phyloP scores from a whole-genome alignment of 768 basidiomycete species.

The Lactarius indigo region DNA sequence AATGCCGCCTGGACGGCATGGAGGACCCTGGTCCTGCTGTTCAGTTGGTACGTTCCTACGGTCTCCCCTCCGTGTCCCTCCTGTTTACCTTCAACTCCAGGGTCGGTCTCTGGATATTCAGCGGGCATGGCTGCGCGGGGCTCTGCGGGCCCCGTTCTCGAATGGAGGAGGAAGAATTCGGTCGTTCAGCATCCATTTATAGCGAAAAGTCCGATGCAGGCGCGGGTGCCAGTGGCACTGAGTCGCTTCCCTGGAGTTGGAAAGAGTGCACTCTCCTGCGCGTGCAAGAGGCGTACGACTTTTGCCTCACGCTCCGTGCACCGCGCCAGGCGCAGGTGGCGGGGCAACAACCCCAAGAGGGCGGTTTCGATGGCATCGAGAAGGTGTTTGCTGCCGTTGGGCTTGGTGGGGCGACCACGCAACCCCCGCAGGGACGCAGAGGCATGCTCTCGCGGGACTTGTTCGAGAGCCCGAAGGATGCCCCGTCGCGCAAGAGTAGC shows the following conservation, averaged over 20 bases:
- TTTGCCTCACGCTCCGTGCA: constrained; percentile 56
- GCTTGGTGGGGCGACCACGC: constrained; percentile 39
- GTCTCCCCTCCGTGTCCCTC: neutral
- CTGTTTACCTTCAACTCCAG: constrained; percentile 34
- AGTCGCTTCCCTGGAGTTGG: constrained; percentile 74
- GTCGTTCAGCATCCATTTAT: constrained; percentile 53
- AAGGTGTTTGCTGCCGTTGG: constrained; percentile 57
- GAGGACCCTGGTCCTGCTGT: constrained; percentile 62
- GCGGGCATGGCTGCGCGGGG: constrained; percentile 75
- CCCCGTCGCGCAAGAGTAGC: constrained; percentile 27
- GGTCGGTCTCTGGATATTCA: constrained; percentile 76
- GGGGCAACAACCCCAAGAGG: constrained; percentile 25
- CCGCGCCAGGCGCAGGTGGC: constrained; percentile 33
- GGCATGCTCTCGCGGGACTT: constrained; percentile 61
- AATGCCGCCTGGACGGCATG: constrained; percentile 82
- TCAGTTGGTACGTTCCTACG: constrained; percentile 52
- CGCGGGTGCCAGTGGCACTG: constrained; percentile 29
- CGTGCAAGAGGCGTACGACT: constrained; percentile 76
- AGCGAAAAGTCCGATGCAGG: constrained; percentile 45
- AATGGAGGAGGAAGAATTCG: constrained; percentile 78
- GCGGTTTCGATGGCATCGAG: constrained; percentile 52
- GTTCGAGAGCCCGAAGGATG: constrained; percentile 51
- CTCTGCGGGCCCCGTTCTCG: constrained; percentile 77
- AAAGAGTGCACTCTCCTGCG: constrained; percentile 63
- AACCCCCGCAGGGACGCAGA: constrained; percentile 49